phyloP scores from a whole-genome alignment of 495 filamentous ascomycete species.

The Penicillium mononematosum region DNA sequence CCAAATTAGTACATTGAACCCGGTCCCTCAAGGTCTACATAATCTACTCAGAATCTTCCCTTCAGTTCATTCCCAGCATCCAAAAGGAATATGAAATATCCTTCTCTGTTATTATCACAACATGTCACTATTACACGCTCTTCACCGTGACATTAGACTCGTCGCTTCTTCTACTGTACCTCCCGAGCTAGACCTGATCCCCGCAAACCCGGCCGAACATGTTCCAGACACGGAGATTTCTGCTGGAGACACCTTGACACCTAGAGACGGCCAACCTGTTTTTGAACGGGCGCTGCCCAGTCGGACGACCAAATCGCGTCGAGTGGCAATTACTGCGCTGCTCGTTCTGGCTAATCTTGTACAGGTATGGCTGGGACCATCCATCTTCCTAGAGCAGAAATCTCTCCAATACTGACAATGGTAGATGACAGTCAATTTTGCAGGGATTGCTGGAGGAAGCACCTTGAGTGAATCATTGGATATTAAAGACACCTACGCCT shows the following conservation, averaged over 20 bases:
- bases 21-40: not conserved
- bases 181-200: not conserved
- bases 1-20: not conserved
- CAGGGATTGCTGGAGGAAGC: constrained; percentile 33
- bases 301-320: constrained; percentile 20
- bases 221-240: not conserved
- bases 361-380: constrained; percentile 20
- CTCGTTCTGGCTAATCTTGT: constrained; percentile 32
- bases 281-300: constrained; percentile 24
- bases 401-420: not conserved
- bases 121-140: constrained; percentile 2
- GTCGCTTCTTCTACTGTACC: not conserved
- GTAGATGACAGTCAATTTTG: constrained; percentile 37
- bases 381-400: not conserved
- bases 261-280: constrained; percentile 18
- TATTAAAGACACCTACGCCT: constrained; percentile 24
- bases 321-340: constrained; percentile 22
- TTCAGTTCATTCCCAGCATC: not conserved
- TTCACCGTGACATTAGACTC: not conserved
- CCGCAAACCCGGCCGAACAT: not conserved
- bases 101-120: not conserved
- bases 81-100: not conserved
- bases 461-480: constrained; percentile 25
- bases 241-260: not conserved
- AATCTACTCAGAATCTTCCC: not conserved